phyloP scores from a whole-genome alignment of 2,329 filamentous ascomycete species.

The Trichoderma afroharzianum region DNA sequence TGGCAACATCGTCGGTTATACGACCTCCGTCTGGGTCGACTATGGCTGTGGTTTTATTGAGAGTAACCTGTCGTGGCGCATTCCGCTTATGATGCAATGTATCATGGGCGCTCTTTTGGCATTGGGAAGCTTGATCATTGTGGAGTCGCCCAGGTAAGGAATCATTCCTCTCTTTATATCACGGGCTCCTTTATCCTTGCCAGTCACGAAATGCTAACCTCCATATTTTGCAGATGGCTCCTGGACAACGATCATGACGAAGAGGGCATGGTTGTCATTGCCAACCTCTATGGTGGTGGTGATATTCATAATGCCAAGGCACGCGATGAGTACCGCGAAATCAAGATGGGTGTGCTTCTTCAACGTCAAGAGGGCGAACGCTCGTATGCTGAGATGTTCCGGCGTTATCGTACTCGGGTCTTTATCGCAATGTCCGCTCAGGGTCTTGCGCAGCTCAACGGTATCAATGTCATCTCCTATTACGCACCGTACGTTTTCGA shows the following conservation, averaged over 20 bases:
- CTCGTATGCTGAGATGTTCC: constrained; percentile 91
- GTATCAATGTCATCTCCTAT: constrained; percentile 99
- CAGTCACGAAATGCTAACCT: background rate
- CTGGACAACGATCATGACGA: constrained; percentile 97
- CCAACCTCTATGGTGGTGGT: constrained; percentile 91
- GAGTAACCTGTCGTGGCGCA: constrained; percentile 80
- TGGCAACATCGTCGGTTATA: constrained; percentile 93
- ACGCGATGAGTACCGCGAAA: constrained; percentile 93
- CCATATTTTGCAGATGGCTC: constrained; percentile 66
- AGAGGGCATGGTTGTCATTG: constrained; percentile 96
- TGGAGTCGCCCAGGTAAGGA: constrained; percentile 84
- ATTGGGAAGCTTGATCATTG: constrained; percentile 84
- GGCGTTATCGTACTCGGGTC: constrained; percentile 82
- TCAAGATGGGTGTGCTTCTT: constrained; percentile 95
- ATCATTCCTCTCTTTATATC: background rate
- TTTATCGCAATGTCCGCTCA: constrained; percentile 99
- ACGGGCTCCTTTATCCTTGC: background rate
- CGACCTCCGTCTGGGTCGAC: constrained; percentile 96
- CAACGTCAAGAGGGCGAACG: constrained; percentile 93
- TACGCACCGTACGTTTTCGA: constrained; percentile 97
- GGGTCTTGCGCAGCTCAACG: constrained; percentile 91
- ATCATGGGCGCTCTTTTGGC: constrained; percentile 86
- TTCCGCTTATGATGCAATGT: constrained; percentile 89
- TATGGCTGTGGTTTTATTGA: constrained; percentile 93
- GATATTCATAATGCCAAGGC: constrained; percentile 93